These are phyloP conservation scores for Citrus hindsii DNA, from an alignment of 345 rosid genomes.

Conservation along the genomic window DNA sequence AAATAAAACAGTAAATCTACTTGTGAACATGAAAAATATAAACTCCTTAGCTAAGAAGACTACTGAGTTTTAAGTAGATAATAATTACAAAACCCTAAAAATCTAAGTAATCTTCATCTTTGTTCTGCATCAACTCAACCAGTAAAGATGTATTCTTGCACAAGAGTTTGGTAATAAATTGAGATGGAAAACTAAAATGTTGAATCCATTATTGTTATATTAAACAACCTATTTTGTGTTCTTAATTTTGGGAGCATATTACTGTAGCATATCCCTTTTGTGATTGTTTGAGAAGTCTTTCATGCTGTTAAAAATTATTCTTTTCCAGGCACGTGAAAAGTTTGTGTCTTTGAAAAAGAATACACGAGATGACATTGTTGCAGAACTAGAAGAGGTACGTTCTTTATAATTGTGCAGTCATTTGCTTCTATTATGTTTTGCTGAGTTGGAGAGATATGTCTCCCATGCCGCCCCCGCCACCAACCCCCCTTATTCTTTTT, in stretches of 20 bases:
- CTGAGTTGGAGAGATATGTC: neutral
- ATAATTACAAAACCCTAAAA: neutral
- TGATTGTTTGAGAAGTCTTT: neutral
- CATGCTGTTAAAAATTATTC: neutral
- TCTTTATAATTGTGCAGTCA: neutral
- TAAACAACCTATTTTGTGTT: neutral
- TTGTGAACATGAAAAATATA: too few relatives aligned
- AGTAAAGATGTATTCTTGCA: neutral
- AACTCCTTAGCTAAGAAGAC: too few relatives aligned
- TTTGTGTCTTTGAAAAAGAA: constrained; percentile 73
- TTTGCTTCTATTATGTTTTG: constrained; percentile 9
- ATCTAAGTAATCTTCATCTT: too few relatives aligned
- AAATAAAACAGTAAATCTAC: too few relatives aligned
- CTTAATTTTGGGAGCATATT: neutral
- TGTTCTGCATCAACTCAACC: neutral
- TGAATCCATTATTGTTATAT: neutral
- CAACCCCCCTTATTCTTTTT: too few relatives aligned
- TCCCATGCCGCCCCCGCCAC: too few relatives aligned
- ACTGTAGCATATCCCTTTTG: neutral
- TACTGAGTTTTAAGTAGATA: too few relatives aligned
- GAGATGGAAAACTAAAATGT: neutral
- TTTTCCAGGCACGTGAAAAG: constrained; percentile 77
- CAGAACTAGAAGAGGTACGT: constrained; percentile 80
- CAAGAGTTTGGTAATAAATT: neutral
- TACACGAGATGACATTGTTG: constrained; percentile 64